Base-by-base conservation (phyloP, 139 green algal genomes). In the Tetradesmus obliquus region DNA sequence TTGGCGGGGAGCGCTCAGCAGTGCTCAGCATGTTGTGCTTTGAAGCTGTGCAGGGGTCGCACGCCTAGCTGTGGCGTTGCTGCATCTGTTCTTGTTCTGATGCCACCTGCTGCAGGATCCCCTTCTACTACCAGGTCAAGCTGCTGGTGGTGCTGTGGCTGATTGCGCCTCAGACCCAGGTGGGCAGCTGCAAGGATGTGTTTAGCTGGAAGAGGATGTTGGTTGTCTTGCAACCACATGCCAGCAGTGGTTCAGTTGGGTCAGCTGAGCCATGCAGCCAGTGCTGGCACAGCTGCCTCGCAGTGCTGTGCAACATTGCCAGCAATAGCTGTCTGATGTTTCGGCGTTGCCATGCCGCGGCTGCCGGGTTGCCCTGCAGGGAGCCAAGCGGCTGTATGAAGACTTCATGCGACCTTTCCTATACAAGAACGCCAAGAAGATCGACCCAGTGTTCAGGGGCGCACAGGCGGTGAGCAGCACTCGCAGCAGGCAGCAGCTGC, bases 81-180 rank as follows among this genome's bases (percentile, higher is more conserved):
- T 45, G 32, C 32, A 45, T 45, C 32, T 45, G 32, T 0, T 45
- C 32, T 45, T 45, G n/a, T n/a, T n/a, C n/a, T n/a, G n/a, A n/a
- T n/a, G n/a, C n/a, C n/a, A n/a, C 45, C 3, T 62, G 3, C 62
- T 15, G 3, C 81, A 94, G 89, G 92, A 87, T 94, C 8, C 92
- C 92, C 3, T 86, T 94, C 3, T 94, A 93, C 76, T 92, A 94
- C 53, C 85, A 94, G 83, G 74, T 91, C 17, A 93, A 94, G 84
- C 32, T 94, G 19, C 76, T 94, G 0, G 62, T 92, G 24, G 53
- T 94, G 2, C 32, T 94, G 1, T 94, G 92, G 92, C 79, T 94
- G 90, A 92, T 94, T 19, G 90, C 90, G 6, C 92, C 92, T 4
- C 85, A 92, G 82, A 93, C 88, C 0, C 88, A 93, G 92, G 89